Evolutionary conservation across 768 basidiomycete species (phyloP).

Genomic region (Rhizopogon roseolus): DNA sequence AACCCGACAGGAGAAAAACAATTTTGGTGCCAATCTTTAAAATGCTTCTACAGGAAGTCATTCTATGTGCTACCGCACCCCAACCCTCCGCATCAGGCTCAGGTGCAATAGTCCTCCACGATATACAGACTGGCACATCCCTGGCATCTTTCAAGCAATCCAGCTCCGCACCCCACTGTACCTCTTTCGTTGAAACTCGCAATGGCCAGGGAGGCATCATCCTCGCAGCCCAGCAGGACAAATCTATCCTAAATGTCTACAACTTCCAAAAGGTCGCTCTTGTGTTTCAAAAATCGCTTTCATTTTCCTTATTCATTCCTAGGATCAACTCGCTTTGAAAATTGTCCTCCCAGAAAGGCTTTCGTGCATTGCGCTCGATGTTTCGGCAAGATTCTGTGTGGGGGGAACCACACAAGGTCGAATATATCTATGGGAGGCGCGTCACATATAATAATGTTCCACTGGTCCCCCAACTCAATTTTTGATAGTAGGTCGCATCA

Average conservation of each 20-base stretch:
- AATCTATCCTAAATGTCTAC: conserved; percentile 86
- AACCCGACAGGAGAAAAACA: too few species aligned
- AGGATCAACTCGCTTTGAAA: conserved; percentile 90
- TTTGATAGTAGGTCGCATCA: conserved; percentile 66
- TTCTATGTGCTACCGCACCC: conserved; percentile 60
- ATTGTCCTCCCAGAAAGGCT: conserved; percentile 89
- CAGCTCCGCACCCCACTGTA: conserved; percentile 56
- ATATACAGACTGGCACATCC: conserved; percentile 69
- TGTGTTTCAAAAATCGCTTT: not conserved
- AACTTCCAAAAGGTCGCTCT: conserved; percentile 82
- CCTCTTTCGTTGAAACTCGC: conserved; percentile 61
- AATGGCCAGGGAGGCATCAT: conserved; percentile 80
- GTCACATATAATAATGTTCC: conserved; percentile 22
- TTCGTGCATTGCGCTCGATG: conserved; percentile 72
- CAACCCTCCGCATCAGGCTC: conserved; percentile 31
- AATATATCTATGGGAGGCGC: conserved; percentile 94
- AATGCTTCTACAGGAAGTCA: conserved; percentile 66
- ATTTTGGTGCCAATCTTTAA: not conserved
- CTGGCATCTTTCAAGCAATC: conserved; percentile 91
- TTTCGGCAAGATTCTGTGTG: conserved; percentile 70
- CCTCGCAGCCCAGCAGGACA: conserved; percentile 82
- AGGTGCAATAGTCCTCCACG: conserved; percentile 73
- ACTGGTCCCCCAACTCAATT: conserved; percentile 3
- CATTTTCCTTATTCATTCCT: conserved; percentile 1
- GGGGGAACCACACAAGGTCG: conserved; percentile 87